Conservation (phyloP, 2,329 filamentous ascomycete species). For the Beauveria pseudobassiana region DNA sequence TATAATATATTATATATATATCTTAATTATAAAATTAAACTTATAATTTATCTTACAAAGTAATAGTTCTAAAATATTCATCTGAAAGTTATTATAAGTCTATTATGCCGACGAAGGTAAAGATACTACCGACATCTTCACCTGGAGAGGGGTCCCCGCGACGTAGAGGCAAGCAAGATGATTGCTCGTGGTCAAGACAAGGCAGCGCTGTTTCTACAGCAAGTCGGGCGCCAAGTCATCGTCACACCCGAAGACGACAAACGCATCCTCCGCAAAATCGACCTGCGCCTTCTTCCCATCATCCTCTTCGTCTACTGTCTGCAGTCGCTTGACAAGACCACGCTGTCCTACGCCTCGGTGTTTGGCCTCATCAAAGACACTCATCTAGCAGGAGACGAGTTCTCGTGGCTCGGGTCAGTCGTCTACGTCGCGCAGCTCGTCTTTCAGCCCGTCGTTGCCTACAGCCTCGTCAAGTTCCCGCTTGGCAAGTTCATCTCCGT, state of each 20-base stretch:
- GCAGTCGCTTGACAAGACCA: conserved; percentile 24
- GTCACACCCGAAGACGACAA: conserved; percentile 46
- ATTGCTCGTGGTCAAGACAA: conserved; percentile 28
- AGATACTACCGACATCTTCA: background rate
- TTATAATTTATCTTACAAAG: no score
- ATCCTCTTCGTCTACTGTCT: conserved; percentile 44
- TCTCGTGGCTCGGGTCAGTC: conserved; percentile 52
- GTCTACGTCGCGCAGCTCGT: conserved; percentile 27
- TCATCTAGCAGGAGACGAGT: conserved; percentile 42
- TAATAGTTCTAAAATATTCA: no score
- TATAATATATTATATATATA: no score
- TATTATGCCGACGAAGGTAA: background rate
- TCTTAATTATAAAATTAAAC: no score
- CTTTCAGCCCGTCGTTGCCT: conserved; percentile 47
- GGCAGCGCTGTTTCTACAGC: conserved; percentile 40
- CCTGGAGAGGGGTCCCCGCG: background rate
- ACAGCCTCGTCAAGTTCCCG: conserved; percentile 45
- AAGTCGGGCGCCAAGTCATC: conserved; percentile 35
- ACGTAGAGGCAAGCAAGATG: conserved; percentile 1
- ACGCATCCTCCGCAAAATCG: conserved; percentile 38
- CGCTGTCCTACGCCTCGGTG: conserved; percentile 54
- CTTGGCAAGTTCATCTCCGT: conserved; percentile 45
- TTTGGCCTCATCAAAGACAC: conserved; percentile 52
- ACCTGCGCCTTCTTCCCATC: conserved; percentile 41
- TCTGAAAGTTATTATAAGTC: no score